A percentile compares a stretch with the other conserved stretches of the same genome.
Conservation (phyloP, 2,329 filamentous ascomycete genomes). For the Ustulina deusta region DNA sequence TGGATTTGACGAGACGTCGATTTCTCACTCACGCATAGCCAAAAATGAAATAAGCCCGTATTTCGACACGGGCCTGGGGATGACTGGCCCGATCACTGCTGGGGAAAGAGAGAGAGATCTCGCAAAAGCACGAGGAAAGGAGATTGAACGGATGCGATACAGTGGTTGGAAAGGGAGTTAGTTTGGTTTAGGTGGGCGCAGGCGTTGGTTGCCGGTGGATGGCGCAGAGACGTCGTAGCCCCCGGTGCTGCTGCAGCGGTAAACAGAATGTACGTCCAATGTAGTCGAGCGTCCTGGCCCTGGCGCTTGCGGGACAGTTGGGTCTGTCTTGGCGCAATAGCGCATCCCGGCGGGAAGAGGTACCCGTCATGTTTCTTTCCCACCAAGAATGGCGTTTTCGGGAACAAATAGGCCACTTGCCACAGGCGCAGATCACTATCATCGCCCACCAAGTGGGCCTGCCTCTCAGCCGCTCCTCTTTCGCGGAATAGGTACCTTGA, state of each 20-base stretch:
- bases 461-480: conserved; percentile 25
- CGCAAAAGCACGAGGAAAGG: conserved; percentile 43
- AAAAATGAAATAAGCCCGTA: conserved; percentile 15
- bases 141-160: conserved; percentile 36
- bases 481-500: conserved; percentile 28
- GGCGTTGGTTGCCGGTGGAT: conserved; percentile 35
- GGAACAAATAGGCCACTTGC: conserved; percentile 25
- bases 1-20: conserved; percentile 21
- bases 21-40: conserved; percentile 23
- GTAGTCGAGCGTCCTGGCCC: conserved; percentile 25
- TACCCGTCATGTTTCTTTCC: conserved; percentile 14
- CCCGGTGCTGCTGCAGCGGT: conserved; percentile 36
- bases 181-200: conserved; percentile 40
- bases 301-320: conserved; percentile 33
- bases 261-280: conserved; percentile 27
- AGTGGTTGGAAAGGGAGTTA: conserved; percentile 25
- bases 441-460: conserved; percentile 23
- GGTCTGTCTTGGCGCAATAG: conserved; percentile 32
- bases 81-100: conserved; percentile 27
- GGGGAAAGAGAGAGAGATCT: conserved; percentile 34
- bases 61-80: conserved; percentile 34
- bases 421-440: conserved; percentile 23
- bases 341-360: conserved; percentile 10
- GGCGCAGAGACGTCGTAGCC: conserved; percentile 21
- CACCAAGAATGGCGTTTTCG: background rate